phyloP scores from a whole-genome alignment of 441 rosid species.

The Omphalea diandra region DNA sequence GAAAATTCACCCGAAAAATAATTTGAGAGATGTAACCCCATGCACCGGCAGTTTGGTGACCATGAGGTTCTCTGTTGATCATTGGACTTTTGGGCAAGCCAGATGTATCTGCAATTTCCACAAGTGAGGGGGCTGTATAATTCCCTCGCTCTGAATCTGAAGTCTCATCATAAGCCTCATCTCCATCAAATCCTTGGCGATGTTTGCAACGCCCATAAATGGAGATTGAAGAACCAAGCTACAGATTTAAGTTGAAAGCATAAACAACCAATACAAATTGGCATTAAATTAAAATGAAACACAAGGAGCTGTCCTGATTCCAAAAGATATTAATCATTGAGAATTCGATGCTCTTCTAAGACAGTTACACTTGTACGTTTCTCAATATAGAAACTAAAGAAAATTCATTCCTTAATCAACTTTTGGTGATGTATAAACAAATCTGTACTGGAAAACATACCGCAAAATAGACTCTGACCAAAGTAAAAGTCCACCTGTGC shows the following conservation, averaged over 20 bases:
- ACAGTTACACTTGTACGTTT: not conserved
- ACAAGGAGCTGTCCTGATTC: not conserved
- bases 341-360: not conserved
- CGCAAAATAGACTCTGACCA: slow-evolving; percentile 86
- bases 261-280: slow-evolving; percentile 18
- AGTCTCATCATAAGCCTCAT: slow-evolving; percentile 20
- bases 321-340: slow-evolving; percentile 1
- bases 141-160: slow-evolving; percentile 56
- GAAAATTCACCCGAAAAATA: slow-evolving; percentile 57
- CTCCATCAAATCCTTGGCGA: slow-evolving; percentile 27
- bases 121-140: slow-evolving; percentile 45
- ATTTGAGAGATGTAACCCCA: slow-evolving; percentile 67
- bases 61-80: slow-evolving; percentile 29
- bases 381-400: not conserved
- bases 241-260: slow-evolving; percentile 28
- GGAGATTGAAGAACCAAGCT: slow-evolving; percentile 76
- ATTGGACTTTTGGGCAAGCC: slow-evolving; percentile 32
- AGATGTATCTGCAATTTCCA: slow-evolving; percentile 30
- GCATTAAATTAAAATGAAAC: slow-evolving; percentile 10
- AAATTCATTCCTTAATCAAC: not conserved
- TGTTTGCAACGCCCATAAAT: slow-evolving; percentile 49
- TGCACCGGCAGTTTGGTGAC: slow-evolving; percentile 36
- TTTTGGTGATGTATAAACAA: slow-evolving; percentile 19
- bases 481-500: slow-evolving; percentile 87
- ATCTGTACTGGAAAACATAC: slow-evolving; percentile 46